A percentile compares a stretch with the other conserved stretches of the same genome.
Conservation (phyloP, 139 green algal genomes). For the Micromonas pusilla region DNA sequence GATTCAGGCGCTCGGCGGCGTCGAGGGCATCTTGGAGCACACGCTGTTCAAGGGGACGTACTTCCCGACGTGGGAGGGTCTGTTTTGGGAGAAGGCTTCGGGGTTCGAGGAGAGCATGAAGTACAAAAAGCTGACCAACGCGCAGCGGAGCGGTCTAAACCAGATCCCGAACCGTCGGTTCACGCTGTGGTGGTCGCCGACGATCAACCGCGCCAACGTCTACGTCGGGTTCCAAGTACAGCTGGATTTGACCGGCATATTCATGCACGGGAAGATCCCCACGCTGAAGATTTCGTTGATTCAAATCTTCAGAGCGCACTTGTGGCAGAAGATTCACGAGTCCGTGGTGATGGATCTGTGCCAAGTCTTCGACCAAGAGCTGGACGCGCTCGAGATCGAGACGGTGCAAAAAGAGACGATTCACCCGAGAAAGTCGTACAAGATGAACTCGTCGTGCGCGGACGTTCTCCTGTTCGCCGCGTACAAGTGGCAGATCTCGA, state of each 20-base stretch:
- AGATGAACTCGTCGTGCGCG: slow-evolving; percentile 95
- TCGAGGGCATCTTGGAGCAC: slow-evolving; percentile 99
- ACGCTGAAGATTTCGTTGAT: slow-evolving; percentile 99
- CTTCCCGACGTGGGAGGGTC: slow-evolving; percentile 99
- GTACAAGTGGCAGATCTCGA: slow-evolving; percentile 92
- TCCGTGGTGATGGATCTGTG: slow-evolving; percentile 78
- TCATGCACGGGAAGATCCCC: slow-evolving; percentile 99
- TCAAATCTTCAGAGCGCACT: slow-evolving; percentile 98
- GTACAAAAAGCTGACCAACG: slow-evolving; percentile 99
- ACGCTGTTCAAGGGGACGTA: slow-evolving; percentile 96
- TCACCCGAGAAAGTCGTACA: slow-evolving; percentile 98
- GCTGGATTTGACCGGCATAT: slow-evolving; percentile 99
- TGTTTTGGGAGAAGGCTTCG: slow-evolving; percentile 99
- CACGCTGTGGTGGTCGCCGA: slow-evolving; percentile 98
- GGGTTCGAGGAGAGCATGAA: slow-evolving; percentile 90
- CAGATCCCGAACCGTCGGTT: slow-evolving; percentile 99
- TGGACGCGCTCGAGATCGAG: slow-evolving; percentile 99
- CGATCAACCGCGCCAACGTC: slow-evolving; percentile 99
- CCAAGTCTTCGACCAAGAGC: slow-evolving; percentile 94
- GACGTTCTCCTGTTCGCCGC: slow-evolving; percentile 97
- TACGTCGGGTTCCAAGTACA: slow-evolving; percentile 99
- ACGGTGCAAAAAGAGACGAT: slow-evolving; percentile 99
- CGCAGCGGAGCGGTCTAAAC: slow-evolving; percentile 92
- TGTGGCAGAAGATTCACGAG: slow-evolving; percentile 99
- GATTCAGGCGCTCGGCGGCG: slow-evolving; percentile 94